Evolutionary conservation across 2,329 filamentous ascomycete species (phyloP), one percentile per base, ranked within the genome.

Genomic region (Ophidiomyces ophidiicola): DNA sequence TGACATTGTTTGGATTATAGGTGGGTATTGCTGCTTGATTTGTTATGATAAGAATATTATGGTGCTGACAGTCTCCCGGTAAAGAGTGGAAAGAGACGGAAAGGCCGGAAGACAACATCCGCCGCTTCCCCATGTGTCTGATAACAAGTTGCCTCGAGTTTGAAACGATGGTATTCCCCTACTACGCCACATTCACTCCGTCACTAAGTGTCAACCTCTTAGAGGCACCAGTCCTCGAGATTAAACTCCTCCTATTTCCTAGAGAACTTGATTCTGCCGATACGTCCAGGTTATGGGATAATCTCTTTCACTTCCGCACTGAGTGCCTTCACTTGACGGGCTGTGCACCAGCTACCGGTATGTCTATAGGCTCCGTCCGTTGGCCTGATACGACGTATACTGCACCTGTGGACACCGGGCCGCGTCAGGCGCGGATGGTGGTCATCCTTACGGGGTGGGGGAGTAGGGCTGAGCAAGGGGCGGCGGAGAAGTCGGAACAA

Each of bases 391-490:
- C 37, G 41, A n/a, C n/a, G n/a, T n/a, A 28, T 20, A 42, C 59
- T 26, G 26, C 48, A 19, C 55, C 48, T 53, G 50, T 26, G 50
- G 58, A 41, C 54, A 67, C 63, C 48, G 53, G 44, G 25, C 62
- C 55, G 11, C 60, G 59, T 2, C 53, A 62, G 47, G 67, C 62
- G 7, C 60, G 61, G 39, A 52, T 63, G 40, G 62, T 63, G 47
- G 48, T 67, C 3, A 42, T 62, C n/a, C 57, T 60, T 12, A 55
- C 71, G 39, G 71, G 70, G 4, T 76, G 72, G 72, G 54, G 64
- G 36, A 68, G 58, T 47, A 57, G 68, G 14, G 65, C 71, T 24
- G 58, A 56, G 33, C 72, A 75, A 52, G 55, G 63, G 59, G 53
- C 53, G 34, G 69, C 62, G 21, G 56, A 62, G 39, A 55, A 67